A percentile compares a stretch with the other conserved stretches of the same genome.
phyloP scores from a whole-genome alignment of 1,139 yeast genomes.

The Geotrichum klebahnii region DNA sequence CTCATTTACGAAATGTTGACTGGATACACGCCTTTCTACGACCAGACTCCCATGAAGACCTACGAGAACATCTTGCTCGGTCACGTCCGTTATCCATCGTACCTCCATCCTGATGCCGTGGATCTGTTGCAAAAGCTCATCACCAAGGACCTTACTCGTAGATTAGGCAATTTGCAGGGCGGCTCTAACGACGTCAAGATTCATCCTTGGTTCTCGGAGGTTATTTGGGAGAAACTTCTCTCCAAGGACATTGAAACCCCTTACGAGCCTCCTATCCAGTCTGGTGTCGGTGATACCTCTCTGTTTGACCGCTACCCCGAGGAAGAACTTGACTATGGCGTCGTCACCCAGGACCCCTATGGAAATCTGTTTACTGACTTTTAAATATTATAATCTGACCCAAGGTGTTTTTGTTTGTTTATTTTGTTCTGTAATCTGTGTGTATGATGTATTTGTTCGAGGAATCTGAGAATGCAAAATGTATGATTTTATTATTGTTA shows the following conservation, averaged over 20 bases:
- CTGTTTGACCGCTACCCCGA: slow-evolving; percentile 93
- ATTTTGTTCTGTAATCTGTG: too few species aligned
- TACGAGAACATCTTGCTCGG: slow-evolving; percentile 90
- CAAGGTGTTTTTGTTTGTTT: too few species aligned
- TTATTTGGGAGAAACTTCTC: slow-evolving; percentile 88
- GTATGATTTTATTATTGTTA: neutral
- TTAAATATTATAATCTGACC: slow-evolving; percentile 38
- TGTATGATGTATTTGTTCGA: too few species aligned
- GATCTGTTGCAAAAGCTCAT: slow-evolving; percentile 75
- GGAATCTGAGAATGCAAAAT: too few species aligned
- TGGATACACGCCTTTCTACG: slow-evolving; percentile 97
- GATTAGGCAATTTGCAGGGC: slow-evolving; percentile 85
- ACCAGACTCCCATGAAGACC: slow-evolving; percentile 93
- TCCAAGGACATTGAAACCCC: slow-evolving; percentile 93
- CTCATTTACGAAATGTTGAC: slow-evolving; percentile 92
- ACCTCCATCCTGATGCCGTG: slow-evolving; percentile 78
- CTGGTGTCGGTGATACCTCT: slow-evolving; percentile 93
- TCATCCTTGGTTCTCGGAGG: slow-evolving; percentile 94
- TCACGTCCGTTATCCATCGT: slow-evolving; percentile 78
- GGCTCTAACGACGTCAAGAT: slow-evolving; percentile 84
- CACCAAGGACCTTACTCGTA: slow-evolving; percentile 80
- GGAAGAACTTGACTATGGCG: slow-evolving; percentile 84
- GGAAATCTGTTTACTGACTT: slow-evolving; percentile 71
- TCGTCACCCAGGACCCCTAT: slow-evolving; percentile 75
- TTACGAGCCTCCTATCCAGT: slow-evolving; percentile 95